phyloP scores from a whole-genome alignment of 2,329 filamentous ascomycete species.

The Fonsecaea nubica region DNA sequence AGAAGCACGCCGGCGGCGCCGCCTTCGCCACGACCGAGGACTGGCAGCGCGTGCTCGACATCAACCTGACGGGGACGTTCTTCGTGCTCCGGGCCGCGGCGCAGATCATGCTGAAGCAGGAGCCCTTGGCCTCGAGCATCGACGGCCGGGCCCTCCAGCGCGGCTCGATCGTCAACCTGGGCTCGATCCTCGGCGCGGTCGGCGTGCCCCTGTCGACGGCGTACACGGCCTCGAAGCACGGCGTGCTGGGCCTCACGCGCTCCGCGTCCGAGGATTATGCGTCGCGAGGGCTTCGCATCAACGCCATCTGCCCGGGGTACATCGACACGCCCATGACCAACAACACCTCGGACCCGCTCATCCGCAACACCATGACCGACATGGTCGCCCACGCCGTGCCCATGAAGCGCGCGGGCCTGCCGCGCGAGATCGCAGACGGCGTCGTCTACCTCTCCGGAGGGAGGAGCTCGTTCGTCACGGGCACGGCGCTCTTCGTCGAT shows the following conservation, averaged over 20 bases:
- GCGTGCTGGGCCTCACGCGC: constrained; percentile 64
- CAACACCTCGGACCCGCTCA: constrained; percentile 38
- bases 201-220: constrained; percentile 49
- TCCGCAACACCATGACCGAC: constrained; percentile 43
- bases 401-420: constrained; percentile 59
- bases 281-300: constrained; percentile 42
- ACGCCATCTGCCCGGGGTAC: constrained; percentile 48
- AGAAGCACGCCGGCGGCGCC: constrained; percentile 39
- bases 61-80: constrained; percentile 55
- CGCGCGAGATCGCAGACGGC: constrained; percentile 63
- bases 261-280: constrained; percentile 65
- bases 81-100: constrained; percentile 51
- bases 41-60: constrained; percentile 51
- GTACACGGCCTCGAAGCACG: constrained; percentile 59
- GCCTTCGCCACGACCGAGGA: constrained; percentile 42
- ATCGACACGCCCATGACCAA: constrained; percentile 58
- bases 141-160: constrained; percentile 47
- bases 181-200: constrained; percentile 41
- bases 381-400: constrained; percentile 51
- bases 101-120: constrained; percentile 54
- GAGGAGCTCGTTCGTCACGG: constrained; percentile 74
- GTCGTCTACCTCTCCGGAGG: constrained; percentile 72
- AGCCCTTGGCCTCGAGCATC: constrained; percentile 48
- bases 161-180: constrained; percentile 60
- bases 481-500: constrained; percentile 72